Evolutionary conservation across 768 basidiomycete genomes (phyloP), one percentile per base, ranked within the genome.

Genomic region (Lenzites betulinus): DNA sequence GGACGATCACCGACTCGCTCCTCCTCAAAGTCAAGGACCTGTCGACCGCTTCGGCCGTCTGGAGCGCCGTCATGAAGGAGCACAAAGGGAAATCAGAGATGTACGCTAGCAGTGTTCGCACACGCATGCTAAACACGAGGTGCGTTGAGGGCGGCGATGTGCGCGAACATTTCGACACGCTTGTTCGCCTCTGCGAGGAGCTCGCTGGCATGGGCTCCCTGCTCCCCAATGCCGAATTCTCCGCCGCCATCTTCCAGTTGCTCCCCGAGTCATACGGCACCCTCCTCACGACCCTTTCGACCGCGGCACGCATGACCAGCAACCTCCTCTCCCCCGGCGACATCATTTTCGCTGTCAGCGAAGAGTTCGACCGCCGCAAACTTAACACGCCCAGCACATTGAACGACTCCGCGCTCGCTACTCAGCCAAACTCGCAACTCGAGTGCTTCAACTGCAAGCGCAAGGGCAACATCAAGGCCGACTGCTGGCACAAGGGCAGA

Each of bases 381-480:
- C 22, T 23, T n/a, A n/a, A n/a, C 26, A 20, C 26, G 28, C 30
- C 4, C 3, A 7, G 13, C 26, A 35, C 28, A 5, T 20, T 30
- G 3, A 30, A 18, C 39, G 51, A 53, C 23, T 48, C 35, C n/a
- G 46, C 55, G 3, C 36, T 47, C 35, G 46, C 44, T 2, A 44
- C 28, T 8, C 38, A 18, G 39, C 33, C 6, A 7, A 26, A n/a
- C 22, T 11, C 20, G 30, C 16, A n/a, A n/a, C n/a, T 39, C 46
- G 33, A 56, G 55, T 56, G 55, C 46, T 56, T 48, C 46, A 56
- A 56, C 55, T 56, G 55, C 46, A 46, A 46, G 28, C 44, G 35
- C 13, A 39, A 30, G 23, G 46, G 46, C n/a, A 46, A 56, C 15
- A 23, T 49, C 46, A 48, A 48, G 36, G 47, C 44, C 23, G n/a